A percentile compares a stretch with the other conserved stretches of the same genome.
Conservation (phyloP, 371 early-diverging fungal genomes). For the Rhizopus delemar region DNA sequence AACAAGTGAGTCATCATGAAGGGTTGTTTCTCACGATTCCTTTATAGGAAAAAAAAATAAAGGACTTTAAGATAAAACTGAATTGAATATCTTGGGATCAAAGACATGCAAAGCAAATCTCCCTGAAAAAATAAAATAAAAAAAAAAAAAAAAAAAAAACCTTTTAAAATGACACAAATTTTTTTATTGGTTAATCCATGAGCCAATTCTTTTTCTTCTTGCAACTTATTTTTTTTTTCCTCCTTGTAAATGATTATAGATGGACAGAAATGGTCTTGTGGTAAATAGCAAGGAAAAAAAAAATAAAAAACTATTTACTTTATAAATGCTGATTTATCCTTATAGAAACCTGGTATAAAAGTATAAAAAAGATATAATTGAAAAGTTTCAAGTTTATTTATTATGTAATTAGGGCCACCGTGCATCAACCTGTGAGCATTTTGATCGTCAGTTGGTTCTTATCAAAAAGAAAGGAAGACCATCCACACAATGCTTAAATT, state of each 20-base stretch:
- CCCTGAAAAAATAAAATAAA: no score
- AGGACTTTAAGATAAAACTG: no score
- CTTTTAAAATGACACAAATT: background rate
- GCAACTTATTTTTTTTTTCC: background rate
- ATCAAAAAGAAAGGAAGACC: constrained; percentile 82
- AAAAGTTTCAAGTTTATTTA: constrained; percentile 15
- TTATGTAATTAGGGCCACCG: constrained; percentile 56
- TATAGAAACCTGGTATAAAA: background rate
- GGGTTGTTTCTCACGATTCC: no score
- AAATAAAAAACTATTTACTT: background rate
- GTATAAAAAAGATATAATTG: background rate
- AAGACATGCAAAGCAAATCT: no score
- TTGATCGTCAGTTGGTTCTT: constrained; percentile 63
- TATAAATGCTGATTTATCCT: background rate
- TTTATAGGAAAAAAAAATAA: no score
- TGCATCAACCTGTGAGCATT: constrained; percentile 60
- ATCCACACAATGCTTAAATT: constrained; percentile 75
- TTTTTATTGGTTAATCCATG: constrained; percentile 1
- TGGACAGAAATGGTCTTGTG: constrained; percentile 34
- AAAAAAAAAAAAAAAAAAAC: no score
- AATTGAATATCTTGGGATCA: no score
- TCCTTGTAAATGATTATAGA: constrained; percentile 20
- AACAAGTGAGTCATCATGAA: background rate
- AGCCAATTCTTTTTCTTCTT: constrained; percentile 1
- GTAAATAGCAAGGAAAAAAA: constrained; percentile 13